Evolutionary conservation across 306 rosid genomes (phyloP), one percentile per base, ranked within the genome.

Genomic region (Quercus suber): DNA sequence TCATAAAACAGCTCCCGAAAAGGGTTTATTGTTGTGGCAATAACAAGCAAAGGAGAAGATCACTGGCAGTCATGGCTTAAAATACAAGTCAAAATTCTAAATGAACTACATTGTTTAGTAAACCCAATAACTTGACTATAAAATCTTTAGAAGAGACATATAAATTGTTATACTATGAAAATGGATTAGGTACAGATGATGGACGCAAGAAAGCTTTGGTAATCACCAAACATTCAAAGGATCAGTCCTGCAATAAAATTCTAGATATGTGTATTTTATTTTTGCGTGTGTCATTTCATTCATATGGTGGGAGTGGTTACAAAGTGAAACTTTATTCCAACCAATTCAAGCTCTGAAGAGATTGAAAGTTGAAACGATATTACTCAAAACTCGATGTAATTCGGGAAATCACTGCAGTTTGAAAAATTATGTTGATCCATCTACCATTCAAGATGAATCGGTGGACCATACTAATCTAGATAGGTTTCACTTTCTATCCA

Each of bases 141-240:
- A 10, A 49, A 49, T 49, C 4, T 49, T 49, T 49, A 10, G 15
- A 49, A 49, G 53, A 49, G 53, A 49, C 53, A 49, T 10, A 49
- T 49, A 49, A 49, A 49, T 49, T 49, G 4, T 2, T 10, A 58
- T 58, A 14, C 10, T 59, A 12, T 59, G 5, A 9, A 59, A 59
- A 11, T 59, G 65, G 31, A 59, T 59, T 9, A 59, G 65, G 25
- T 59, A 23, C 2, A 15, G 71, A 67, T 33, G 71, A 21, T 33
- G 51, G n/a, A 67, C 21, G 15, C 23, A 31, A 67, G 15, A 9
- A 18, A 33, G 72, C 11, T 19, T 12, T 35, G 21, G 12, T 19
- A 67, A 33, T 67, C 72, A 67, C 72, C 72, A 67, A 67, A 67
- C 72, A 31, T 59, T 59, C 65, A 59, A 59, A 59, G 30, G 31